These are phyloP conservation scores for Phaeodactylum tricornutum DNA, from an alignment of 108 stramenopile species.

Conservation along the genomic window DNA sequence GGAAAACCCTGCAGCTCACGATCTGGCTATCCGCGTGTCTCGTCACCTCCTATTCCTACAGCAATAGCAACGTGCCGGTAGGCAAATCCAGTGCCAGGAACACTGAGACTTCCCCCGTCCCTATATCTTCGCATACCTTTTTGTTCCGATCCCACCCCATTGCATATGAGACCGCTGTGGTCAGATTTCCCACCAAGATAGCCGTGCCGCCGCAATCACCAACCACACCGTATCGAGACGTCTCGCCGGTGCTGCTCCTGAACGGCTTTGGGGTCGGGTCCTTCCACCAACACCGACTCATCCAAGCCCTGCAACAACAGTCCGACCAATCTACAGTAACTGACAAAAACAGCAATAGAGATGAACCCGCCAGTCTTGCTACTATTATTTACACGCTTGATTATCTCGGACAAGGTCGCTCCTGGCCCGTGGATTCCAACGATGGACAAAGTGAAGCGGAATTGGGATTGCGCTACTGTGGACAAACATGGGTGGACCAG, in stretches of 20 bases:
- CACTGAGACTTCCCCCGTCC: too few species aligned
- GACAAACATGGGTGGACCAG: constrained; percentile 69
- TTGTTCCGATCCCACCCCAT: constrained; percentile 10
- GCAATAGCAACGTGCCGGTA: too few species aligned
- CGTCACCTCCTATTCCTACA: too few species aligned
- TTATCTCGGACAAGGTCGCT: constrained; percentile 78
- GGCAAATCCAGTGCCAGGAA: too few species aligned
- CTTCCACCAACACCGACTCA: constrained; percentile 81
- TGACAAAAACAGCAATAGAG: constrained; percentile 5
- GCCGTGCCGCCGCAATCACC: neutral
- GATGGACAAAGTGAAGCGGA: constrained; percentile 54
- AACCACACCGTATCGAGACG: too few species aligned
- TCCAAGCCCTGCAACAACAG: constrained; percentile 19
- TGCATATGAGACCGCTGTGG: constrained; percentile 1
- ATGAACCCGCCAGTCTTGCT: too few species aligned
- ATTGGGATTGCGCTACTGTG: constrained; percentile 47
- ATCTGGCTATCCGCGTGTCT: too few species aligned
- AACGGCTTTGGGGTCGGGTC: constrained; percentile 88
- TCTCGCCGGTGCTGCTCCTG: constrained; percentile 25
- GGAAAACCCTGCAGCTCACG: too few species aligned
- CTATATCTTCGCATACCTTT: too few species aligned
- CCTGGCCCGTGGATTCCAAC: constrained; percentile 67
- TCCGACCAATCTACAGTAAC: constrained; percentile 5
- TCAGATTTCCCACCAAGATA: neutral
- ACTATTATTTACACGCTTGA: constrained; percentile 65